A percentile compares a stretch with the other conserved stretches of the same genome.
Conservation (phyloP, 2,329 filamentous ascomycete species). For the Zymoseptoria passerinii region DNA sequence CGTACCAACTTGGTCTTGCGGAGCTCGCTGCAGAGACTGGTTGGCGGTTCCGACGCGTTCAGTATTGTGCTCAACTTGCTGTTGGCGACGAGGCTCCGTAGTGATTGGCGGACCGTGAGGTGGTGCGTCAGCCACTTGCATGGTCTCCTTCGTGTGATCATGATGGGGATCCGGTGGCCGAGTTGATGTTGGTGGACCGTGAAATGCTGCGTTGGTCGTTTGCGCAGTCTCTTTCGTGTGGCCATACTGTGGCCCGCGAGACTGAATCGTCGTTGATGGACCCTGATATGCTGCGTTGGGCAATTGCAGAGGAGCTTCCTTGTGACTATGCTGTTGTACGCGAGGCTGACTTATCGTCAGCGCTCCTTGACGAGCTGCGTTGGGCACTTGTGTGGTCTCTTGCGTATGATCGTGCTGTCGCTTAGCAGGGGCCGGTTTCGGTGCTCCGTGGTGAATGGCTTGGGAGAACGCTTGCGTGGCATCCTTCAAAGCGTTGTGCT, state of each 20-base stretch:
- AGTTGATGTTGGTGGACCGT: background rate
- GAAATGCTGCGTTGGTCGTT: background rate
- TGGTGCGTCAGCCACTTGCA: background rate
- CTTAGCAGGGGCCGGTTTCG: background rate
- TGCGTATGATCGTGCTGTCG: background rate
- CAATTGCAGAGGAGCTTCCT: background rate
- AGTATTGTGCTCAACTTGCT: conserved; percentile 8
- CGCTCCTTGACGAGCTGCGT: background rate
- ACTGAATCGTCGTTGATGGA: background rate
- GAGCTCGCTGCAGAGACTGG: background rate
- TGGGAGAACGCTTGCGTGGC: background rate
- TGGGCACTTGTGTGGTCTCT: background rate
- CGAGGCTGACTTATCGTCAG: background rate
- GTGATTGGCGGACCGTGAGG: background rate
- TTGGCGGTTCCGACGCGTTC: background rate
- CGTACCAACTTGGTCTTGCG: background rate
- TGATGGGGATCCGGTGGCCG: background rate
- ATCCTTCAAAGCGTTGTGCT: background rate
- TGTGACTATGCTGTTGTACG: background rate
- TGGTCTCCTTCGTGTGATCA: background rate
- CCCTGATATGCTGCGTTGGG: background rate
- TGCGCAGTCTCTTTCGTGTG: background rate
- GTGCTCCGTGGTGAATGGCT: background rate
- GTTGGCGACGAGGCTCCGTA: background rate
- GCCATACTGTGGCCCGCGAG: background rate